phyloP scores from a whole-genome alignment of 441 rosid species.

The Arabidopsis lyrata region DNA sequence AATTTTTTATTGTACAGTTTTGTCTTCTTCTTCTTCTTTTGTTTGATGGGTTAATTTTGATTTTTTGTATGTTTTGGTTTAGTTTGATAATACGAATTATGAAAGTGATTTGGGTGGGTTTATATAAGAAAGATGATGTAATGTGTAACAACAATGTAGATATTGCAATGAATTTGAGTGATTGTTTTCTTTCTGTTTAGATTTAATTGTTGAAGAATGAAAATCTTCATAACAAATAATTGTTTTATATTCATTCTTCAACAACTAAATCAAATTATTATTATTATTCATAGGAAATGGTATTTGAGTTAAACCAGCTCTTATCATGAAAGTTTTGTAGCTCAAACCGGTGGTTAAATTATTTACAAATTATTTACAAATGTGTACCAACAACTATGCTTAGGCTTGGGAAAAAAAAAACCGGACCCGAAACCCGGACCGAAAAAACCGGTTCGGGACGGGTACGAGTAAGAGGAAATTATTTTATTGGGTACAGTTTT shows the following conservation, averaged over 20 bases:
- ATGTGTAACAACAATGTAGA: constrained; percentile 29
- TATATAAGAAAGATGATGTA: constrained; percentile 20
- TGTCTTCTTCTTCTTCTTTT: constrained; percentile 43
- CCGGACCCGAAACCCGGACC: too few relatives aligned
- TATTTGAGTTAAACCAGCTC: not conserved
- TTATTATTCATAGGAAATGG: not conserved
- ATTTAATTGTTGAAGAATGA: not conserved
- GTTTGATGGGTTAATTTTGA: constrained; percentile 46
- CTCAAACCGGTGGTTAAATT: not conserved
- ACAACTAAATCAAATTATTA: not conserved
- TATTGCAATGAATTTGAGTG: constrained; percentile 25
- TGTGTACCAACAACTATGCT: not conserved
- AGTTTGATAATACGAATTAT: constrained; percentile 39
- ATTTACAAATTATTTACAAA: not conserved
- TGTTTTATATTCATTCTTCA: too few relatives aligned
- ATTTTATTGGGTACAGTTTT: too few relatives aligned
- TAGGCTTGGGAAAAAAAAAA: too few relatives aligned
- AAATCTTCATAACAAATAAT: too few relatives aligned
- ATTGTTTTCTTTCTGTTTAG: not conserved
- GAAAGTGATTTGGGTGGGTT: constrained; percentile 35
- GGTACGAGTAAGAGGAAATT: too few relatives aligned
- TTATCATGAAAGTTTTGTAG: not conserved
- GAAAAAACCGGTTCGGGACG: too few relatives aligned
- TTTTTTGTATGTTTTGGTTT: constrained; percentile 10
- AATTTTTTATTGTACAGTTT: constrained; percentile 52